Evolutionary conservation across 352 stramenopile species (phyloP), one percentile per base, ranked within the genome.

Genomic region (Blastocystis sp.): DNA sequence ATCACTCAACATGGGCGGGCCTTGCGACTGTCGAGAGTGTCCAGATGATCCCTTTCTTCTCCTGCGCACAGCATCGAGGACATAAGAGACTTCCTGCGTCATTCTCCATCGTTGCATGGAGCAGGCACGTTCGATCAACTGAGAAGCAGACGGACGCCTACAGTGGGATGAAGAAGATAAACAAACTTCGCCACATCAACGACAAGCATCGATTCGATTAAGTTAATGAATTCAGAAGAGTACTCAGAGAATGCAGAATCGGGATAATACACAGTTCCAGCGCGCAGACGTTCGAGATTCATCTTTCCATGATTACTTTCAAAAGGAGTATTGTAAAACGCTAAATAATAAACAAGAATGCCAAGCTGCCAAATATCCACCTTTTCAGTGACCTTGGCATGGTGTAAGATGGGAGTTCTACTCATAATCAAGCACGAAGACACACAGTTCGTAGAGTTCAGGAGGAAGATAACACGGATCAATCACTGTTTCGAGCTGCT

Each of bases 321-420:
- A 39, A 89, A 89, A n/a, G 78, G 78, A 55, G 78, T 89, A 0
- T 56, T 64, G 34, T 89, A 89, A 62, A 89, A 89, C 5, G 78
- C 78, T 26, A 89, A 69, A 41, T 79, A 89, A 45, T 89, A 89
- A 43, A 79, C 66, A 26, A 89, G 78, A 65, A 89, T 76, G 30
- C 78, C 78, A 18, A 89, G 55, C 45, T 89, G 53, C 78, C 78
- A 89, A 3, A 89, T 50, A 43, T 89, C 78, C 66, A 89, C 78
- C 66, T 89, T 89, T 30, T 89, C 78, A 2, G 78, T 78, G 43
- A 89, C 70, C 45, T 59, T 55, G 43, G 53, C 53, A 16, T 63
- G 70, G n/a, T 85, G 59, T 8, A 55, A 76, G n/a, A 45, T 47
- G 20, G 39, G 68, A 8, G 66, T 53, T 65, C 63, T 89, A 55